Evolutionary conservation across 441 rosid species (phyloP).

Genomic region (Metrosideros polymorpha): DNA sequence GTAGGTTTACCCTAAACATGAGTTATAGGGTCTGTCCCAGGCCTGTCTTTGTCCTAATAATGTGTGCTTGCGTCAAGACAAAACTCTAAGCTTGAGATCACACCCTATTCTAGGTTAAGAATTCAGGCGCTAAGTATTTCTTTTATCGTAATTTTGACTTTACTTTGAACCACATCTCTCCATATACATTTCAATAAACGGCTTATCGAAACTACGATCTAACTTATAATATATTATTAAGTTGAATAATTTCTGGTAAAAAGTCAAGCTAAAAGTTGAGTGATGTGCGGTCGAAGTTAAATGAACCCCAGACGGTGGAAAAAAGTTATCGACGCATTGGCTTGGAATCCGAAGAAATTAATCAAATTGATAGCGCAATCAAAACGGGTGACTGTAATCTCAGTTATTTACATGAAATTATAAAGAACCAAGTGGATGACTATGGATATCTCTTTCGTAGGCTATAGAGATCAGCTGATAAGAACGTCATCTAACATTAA

Average conservation of each 20-base stretch:
- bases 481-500: not conserved
- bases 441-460: not conserved
- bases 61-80: not conserved
- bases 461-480: not conserved
- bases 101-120: not conserved
- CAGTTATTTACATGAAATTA: fast-evolving
- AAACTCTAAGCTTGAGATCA: not conserved
- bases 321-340: not conserved
- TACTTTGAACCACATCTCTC: not conserved
- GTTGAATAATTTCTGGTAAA: not conserved
- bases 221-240: fast-evolving
- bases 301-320: too few relatives aligned
- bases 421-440: not conserved
- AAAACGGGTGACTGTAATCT: not conserved
- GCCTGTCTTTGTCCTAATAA: not conserved
- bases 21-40: not conserved
- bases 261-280: fast-evolving
- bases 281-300: fast-evolving
- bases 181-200: not conserved
- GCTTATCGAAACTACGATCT: fast-evolving
- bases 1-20: not conserved
- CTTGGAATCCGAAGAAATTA: not conserved
- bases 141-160: not conserved
- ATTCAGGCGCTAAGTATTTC: not conserved
- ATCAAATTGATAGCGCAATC: not conserved